Percentiles rank a stretch among this genome's conserved stretches.
Conservation (phyloP, 148 eudicot species). For the Polygonum maritimum region DNA sequence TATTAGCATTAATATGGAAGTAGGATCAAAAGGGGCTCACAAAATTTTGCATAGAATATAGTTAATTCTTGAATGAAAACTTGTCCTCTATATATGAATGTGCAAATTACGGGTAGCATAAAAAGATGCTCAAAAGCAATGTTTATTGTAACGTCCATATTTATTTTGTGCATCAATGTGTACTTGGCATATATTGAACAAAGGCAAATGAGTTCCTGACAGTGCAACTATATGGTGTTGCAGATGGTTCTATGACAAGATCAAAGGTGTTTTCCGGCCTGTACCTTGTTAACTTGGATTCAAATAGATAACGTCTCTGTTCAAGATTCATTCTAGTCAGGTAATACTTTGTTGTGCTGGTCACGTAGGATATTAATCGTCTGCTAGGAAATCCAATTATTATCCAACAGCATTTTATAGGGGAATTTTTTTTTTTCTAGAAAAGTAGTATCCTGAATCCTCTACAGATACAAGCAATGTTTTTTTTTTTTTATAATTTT, state of each 20-base stretch:
- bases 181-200: not conserved
- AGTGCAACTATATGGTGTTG: not conserved
- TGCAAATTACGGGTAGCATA: not conserved
- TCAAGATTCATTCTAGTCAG: not conserved
- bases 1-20: not conserved
- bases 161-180: not conserved
- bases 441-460: not conserved
- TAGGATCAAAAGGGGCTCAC: not conserved
- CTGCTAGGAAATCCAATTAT: not conserved
- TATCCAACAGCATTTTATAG: not conserved
- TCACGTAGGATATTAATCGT: not conserved
- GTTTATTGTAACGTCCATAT: not conserved
- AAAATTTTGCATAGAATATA: not conserved
- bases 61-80: not conserved
- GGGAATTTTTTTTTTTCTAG: not conserved
- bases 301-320: slow-evolving; percentile 2
- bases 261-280: slow-evolving; percentile 6
- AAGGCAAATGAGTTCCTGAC: not conserved
- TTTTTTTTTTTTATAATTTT: too few species aligned
- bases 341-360: not conserved
- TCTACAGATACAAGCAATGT: not conserved
- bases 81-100: not conserved
- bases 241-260: slow-evolving; percentile 12
- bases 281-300: not conserved
- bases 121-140: not conserved